phyloP scores from a whole-genome alignment of 2,329 filamentous ascomycete species.

The Phyllosticta capitalensis region DNA sequence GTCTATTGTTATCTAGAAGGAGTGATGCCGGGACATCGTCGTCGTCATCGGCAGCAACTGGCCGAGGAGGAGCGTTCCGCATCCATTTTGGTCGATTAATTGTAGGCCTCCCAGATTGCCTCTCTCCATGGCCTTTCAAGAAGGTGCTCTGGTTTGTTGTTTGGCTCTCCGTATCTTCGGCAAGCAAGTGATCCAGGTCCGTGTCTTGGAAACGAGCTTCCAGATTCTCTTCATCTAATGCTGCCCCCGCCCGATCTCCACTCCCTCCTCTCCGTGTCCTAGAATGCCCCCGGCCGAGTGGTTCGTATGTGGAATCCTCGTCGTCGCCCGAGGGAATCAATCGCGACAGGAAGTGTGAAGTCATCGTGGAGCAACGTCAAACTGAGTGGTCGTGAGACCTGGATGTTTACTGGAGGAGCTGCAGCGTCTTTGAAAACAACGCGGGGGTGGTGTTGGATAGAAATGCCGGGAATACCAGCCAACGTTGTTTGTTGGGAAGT shows the following conservation, averaged over 20 bases:
- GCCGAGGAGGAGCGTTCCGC: constrained; percentile 14
- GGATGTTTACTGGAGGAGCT: neutral
- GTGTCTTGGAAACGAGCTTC: constrained; percentile 45
- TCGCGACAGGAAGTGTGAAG: constrained; percentile 45
- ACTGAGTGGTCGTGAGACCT: neutral
- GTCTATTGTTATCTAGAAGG: constrained; percentile 44
- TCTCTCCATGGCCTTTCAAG: constrained; percentile 13
- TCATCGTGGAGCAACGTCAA: constrained; percentile 25
- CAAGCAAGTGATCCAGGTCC: constrained; percentile 47
- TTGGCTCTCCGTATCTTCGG: constrained; percentile 41
- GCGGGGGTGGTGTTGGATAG: neutral
- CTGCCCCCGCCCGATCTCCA: constrained; percentile 38
- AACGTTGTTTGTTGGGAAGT: neutral
- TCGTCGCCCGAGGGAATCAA: constrained; percentile 41
- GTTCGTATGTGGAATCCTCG: constrained; percentile 37
- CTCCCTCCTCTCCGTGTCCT: constrained; percentile 20
- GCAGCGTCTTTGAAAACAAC: neutral
- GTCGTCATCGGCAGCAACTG: constrained; percentile 37
- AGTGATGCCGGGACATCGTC: constrained; percentile 57
- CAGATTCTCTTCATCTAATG: constrained; percentile 41
- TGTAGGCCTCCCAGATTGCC: constrained; percentile 17
- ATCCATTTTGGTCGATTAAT: constrained; percentile 8
- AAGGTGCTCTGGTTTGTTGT: constrained; percentile 36
- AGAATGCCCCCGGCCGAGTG: constrained; percentile 12
- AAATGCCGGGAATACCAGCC: neutral